Evolutionary conservation across 108 stramenopile genomes (phyloP).

Genomic region (Stephanodiscus triporus): DNA sequence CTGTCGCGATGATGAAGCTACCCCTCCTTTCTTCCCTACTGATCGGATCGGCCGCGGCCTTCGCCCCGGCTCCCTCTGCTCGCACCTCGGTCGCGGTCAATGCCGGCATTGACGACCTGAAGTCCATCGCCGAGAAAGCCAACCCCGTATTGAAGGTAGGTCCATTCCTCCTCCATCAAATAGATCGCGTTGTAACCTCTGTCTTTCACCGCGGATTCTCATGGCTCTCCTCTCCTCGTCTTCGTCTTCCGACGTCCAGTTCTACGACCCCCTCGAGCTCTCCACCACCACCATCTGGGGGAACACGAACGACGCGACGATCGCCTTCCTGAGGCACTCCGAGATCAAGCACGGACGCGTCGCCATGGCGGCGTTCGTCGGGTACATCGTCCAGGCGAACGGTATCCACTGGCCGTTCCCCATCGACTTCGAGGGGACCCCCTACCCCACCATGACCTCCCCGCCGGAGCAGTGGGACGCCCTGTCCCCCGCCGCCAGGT

Average conservation of each 20-base stretch:
- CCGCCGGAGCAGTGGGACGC: conserved; percentile 85
- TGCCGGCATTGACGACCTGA: conserved; percentile 65
- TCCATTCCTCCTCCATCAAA: not conserved
- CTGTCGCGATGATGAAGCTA: conserved; percentile 68
- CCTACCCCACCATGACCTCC: conserved; percentile 55
- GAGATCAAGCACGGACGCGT: conserved; percentile 87
- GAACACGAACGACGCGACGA: conserved; percentile 64
- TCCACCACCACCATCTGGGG: conserved; percentile 75
- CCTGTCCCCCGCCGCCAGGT: conserved; percentile 78
- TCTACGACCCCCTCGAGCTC: conserved; percentile 79
- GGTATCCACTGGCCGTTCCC: conserved; percentile 70
- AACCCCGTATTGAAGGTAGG: conserved; percentile 78
- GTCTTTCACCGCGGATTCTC: not conserved
- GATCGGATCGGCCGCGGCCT: conserved; percentile 76
- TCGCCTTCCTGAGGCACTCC: conserved; percentile 73
- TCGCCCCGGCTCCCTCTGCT: conserved; percentile 62
- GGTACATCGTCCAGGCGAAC: conserved; percentile 80
- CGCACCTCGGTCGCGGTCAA: conserved; percentile 38
- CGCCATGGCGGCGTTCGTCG: conserved; percentile 77
- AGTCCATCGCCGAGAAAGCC: conserved; percentile 66
- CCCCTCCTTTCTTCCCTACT: conserved; percentile 63
- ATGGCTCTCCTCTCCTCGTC: conserved; percentile 5
- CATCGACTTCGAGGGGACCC: conserved; percentile 48
- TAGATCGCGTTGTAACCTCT: not conserved
- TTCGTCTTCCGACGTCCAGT: conserved; percentile 39